Percentiles rank a stretch among this genome's conserved stretches.
Conservation (phyloP, 2,329 filamentous ascomycete species). For the Coniochaeta sp. region DNA sequence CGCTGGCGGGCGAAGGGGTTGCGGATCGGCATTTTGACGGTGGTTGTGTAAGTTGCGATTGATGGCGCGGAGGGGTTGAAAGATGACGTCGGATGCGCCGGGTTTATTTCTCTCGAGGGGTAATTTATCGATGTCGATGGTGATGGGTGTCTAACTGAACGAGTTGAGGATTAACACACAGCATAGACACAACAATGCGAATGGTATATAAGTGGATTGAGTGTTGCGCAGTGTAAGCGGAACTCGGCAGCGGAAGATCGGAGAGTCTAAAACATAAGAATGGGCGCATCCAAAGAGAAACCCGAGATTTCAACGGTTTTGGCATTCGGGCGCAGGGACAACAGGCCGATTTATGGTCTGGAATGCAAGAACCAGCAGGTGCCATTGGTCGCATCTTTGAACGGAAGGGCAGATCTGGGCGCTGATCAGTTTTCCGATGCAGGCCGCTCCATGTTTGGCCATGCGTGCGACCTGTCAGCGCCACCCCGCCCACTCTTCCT, state of each 20-base stretch:
- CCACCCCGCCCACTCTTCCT: background rate
- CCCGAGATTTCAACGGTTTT: background rate
- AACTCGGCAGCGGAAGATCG: background rate
- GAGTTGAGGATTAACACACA: background rate
- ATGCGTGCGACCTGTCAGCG: background rate
- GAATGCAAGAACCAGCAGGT: background rate
- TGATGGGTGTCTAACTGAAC: background rate
- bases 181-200: background rate
- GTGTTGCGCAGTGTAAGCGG: no score
- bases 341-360: background rate
- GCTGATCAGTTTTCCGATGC: background rate
- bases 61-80: conserved; percentile 2
- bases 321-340: background rate
- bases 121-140: background rate
- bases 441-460: background rate
- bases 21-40: conserved; percentile 57
- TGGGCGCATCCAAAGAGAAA: background rate
- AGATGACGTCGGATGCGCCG: conserved; percentile 2
- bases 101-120: background rate
- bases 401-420: background rate
- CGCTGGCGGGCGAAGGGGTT: conserved; percentile 61
- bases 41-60: background rate
- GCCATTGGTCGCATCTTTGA: background rate
- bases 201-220: background rate
- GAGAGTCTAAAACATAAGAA: background rate